These are phyloP conservation scores for Phallus indusiatus DNA, from an alignment of 768 basidiomycete species.

Conservation along the genomic window DNA sequence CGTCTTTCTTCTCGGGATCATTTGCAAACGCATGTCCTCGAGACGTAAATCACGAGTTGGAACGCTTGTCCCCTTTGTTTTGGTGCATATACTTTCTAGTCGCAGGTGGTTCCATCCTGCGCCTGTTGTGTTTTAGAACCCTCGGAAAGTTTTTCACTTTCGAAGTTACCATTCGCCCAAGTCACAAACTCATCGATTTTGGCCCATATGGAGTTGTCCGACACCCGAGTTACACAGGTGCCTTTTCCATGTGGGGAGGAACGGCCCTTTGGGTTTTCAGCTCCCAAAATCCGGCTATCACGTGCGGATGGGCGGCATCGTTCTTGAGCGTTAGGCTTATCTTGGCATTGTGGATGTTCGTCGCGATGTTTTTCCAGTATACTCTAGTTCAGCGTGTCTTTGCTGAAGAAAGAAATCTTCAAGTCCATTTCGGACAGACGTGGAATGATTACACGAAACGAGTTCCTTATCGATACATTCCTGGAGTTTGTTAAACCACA, in stretches of 20 bases:
- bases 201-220: constrained; percentile 17
- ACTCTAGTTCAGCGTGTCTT: too few relatives aligned
- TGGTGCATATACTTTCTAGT: background rate
- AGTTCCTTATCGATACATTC: background rate
- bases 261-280: too few relatives aligned
- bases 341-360: too few relatives aligned
- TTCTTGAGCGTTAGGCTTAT: too few relatives aligned
- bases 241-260: background rate
- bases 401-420: background rate
- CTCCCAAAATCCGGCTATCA: too few relatives aligned
- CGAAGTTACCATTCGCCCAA: constrained; percentile 15
- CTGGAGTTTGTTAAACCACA: background rate
- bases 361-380: too few relatives aligned
- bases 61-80: too few relatives aligned
- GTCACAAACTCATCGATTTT: constrained; percentile 13
- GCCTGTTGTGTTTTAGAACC: constrained; percentile 13
- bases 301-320: too few relatives aligned
- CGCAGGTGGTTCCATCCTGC: constrained; percentile 23
- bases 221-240: constrained; percentile 12
- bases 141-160: constrained; percentile 16
- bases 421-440: background rate
- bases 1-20: too few relatives aligned
- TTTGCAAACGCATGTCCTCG: too few relatives aligned
- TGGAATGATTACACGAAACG: background rate
- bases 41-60: too few relatives aligned